Percentiles rank a stretch among this genome's conserved stretches.
Conservation (phyloP, 2,329 filamentous ascomycete species). For the Herpomyces periplanetae region DNA sequence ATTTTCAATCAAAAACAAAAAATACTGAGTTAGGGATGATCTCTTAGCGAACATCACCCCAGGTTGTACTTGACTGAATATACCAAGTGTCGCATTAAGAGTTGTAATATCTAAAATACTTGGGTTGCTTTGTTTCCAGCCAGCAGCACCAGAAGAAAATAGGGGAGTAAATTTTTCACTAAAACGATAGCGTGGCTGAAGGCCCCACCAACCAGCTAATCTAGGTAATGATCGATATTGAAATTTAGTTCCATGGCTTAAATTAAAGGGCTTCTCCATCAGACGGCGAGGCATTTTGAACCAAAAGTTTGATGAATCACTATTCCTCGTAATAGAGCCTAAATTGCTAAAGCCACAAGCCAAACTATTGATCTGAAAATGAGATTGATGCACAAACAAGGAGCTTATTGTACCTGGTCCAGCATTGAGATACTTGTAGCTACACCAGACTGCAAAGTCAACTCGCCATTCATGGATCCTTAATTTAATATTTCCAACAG, state of each 20-base stretch:
- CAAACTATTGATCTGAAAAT: conserved; percentile 20
- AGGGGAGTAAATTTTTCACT: conserved; percentile 23
- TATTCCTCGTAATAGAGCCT: too few relatives aligned
- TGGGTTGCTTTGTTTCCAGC: conserved; percentile 55
- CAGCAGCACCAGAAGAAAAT: conserved; percentile 30
- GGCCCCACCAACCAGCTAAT: conserved; percentile 55
- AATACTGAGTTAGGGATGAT: conserved; percentile 29
- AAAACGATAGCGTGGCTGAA: neutral
- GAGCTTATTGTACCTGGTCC: conserved; percentile 47
- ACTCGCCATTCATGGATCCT: conserved; percentile 54
- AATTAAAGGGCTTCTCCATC: neutral
- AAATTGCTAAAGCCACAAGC: too few relatives aligned
- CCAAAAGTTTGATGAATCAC: conserved; percentile 3
- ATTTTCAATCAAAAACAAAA: conserved; percentile 21
- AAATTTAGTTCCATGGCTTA: conserved; percentile 7
- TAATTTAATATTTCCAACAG: conserved; percentile 43
- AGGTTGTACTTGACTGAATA: conserved; percentile 35
- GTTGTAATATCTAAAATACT: conserved; percentile 35
- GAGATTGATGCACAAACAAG: conserved; percentile 35
- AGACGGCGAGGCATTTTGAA: neutral
- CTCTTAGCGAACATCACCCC: conserved; percentile 25
- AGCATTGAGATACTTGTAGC: conserved; percentile 70
- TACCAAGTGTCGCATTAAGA: conserved; percentile 27
- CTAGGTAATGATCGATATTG: conserved; percentile 13
- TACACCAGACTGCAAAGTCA: conserved; percentile 73